Conservation (phyloP, 2,329 filamentous ascomycete genomes). For the Colletotrichum sp. region DNA sequence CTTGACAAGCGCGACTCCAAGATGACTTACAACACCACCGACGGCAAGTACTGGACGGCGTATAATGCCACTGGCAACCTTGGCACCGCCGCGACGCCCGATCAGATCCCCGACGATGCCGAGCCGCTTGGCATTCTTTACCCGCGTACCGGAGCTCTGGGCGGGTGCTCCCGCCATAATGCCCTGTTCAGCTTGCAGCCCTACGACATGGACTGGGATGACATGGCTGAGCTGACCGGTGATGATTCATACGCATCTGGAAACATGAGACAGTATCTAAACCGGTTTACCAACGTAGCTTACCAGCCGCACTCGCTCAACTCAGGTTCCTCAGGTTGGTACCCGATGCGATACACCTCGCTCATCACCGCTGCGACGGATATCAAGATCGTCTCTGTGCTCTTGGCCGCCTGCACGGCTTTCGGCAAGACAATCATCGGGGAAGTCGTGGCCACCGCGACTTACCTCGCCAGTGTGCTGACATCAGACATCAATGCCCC, state of each 20-base stretch:
- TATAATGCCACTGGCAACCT: neutral
- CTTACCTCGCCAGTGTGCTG: neutral
- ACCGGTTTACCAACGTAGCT: neutral
- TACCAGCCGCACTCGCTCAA: neutral
- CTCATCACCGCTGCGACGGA: neutral
- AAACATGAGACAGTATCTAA: neutral
- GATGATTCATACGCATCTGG: neutral
- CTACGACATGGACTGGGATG: neutral
- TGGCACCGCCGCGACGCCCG: neutral
- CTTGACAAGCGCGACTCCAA: neutral
- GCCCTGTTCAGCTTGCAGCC: neutral
- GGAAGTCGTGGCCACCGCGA: neutral
- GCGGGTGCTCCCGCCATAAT: neutral
- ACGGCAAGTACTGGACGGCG: neutral
- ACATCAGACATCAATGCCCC: neutral
- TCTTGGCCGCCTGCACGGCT: neutral
- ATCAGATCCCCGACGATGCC: neutral
- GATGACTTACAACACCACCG: neutral
- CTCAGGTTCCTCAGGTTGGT: neutral
- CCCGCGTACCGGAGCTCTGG: neutral
- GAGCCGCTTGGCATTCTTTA: neutral
- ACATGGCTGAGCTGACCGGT: neutral
- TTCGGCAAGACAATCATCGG: neutral
- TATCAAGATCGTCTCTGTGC: neutral
- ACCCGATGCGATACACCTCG: neutral